phyloP scores from a whole-genome alignment of 202 grass and related monocot species.

The Bolboschoenoplectus hybrid region DNA sequence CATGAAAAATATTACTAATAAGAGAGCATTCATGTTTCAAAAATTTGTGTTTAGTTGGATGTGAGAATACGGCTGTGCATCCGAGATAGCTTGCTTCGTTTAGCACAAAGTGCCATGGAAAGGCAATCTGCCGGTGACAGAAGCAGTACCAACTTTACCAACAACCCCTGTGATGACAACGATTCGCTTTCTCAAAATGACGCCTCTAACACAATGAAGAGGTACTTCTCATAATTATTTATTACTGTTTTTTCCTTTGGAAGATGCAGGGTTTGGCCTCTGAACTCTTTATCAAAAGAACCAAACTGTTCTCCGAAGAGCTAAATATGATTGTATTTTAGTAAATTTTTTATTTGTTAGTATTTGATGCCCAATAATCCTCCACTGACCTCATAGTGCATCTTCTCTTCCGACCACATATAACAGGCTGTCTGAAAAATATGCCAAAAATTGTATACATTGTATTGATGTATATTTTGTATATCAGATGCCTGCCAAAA shows the following conservation, averaged over 20 bases:
- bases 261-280: background rate
- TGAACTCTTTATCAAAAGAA: conserved; percentile 6
- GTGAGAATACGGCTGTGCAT: conserved; percentile 63
- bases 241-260: background rate
- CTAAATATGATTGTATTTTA: background rate
- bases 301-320: background rate
- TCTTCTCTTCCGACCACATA: background rate
- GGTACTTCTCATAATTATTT: conserved; percentile 43
- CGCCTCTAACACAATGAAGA: conserved; percentile 49
- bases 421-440: background rate
- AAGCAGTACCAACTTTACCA: conserved; percentile 64
- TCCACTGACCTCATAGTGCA: background rate
- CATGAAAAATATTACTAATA: background rate
- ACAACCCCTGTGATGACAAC: conserved; percentile 48
- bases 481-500: conserved; percentile 27
- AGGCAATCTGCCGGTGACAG: conserved; percentile 67
- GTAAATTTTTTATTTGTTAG: conserved; percentile 8
- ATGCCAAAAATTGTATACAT: background rate
- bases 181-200: conserved; percentile 61
- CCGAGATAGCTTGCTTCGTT: conserved; percentile 82
- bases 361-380: background rate
- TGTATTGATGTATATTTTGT: conserved; percentile 18
- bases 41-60: conserved; percentile 64
- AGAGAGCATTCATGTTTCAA: background rate
- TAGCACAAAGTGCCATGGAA: conserved; percentile 72